phyloP scores from a whole-genome alignment of 768 basidiomycete genomes.

The Russula vinacea region DNA sequence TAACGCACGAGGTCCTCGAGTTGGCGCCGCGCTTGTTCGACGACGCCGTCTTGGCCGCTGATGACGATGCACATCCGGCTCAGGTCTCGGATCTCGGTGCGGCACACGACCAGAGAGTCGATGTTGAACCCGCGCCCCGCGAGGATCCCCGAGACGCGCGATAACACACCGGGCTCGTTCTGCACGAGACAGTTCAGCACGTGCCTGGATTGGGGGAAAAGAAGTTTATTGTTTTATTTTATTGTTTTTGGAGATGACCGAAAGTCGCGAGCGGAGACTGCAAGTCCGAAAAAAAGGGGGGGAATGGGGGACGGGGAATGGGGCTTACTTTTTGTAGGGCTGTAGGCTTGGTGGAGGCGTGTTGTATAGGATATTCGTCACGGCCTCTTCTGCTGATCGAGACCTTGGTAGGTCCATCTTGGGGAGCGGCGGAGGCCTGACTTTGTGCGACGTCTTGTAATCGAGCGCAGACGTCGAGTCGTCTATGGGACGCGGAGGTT shows the following conservation, averaged over 20 bases:
- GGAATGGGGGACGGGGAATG: no score
- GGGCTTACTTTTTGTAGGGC: conserved; percentile 85
- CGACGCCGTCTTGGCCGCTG: conserved; percentile 93
- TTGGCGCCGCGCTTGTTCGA: conserved; percentile 94
- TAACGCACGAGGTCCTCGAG: conserved; percentile 88
- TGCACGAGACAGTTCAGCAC: conserved; percentile 97
- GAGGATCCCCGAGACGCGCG: conserved; percentile 94
- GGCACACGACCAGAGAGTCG: conserved; percentile 96
- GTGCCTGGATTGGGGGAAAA: conserved; percentile 54
- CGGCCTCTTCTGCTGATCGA: conserved; percentile 90
- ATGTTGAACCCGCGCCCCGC: conserved; percentile 98
- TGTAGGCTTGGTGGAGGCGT: conserved; percentile 88
- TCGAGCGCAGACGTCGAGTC: conserved; percentile 95
- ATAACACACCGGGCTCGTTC: conserved; percentile 99
- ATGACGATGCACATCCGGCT: conserved; percentile 98
- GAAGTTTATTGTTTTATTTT: neutral
- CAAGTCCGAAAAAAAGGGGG: neutral
- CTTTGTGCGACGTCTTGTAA: conserved; percentile 74
- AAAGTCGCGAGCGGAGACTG: neutral
- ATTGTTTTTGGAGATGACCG: neutral
- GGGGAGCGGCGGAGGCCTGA: conserved; percentile 80
- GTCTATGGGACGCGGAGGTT: conserved; percentile 76
- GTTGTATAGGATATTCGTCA: conserved; percentile 96
- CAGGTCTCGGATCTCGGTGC: conserved; percentile 94
- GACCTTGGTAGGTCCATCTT: conserved; percentile 79